Percentiles rank a stretch among this genome's conserved stretches.
These are phyloP conservation scores for Talinum fruticosum DNA, from an alignment of 148 eudicot genomes.

Conservation along the genomic window DNA sequence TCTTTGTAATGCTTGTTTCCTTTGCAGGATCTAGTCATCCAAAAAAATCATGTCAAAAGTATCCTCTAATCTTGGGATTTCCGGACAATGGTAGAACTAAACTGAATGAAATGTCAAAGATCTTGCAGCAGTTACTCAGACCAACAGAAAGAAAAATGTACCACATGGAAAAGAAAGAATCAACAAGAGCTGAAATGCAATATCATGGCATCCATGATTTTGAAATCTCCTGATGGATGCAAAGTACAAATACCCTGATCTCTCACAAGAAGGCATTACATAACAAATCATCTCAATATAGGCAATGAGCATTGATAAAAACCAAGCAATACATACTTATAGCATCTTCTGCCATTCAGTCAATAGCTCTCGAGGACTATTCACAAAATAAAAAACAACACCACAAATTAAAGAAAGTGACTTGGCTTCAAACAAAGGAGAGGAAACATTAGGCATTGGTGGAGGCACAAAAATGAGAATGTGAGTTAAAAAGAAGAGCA, in stretches of 20 bases:
- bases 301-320: background rate
- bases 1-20: slow-evolving; percentile 75
- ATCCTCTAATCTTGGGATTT: background rate
- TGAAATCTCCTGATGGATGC: background rate
- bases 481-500: background rate
- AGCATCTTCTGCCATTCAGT: background rate
- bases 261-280: background rate
- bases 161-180: background rate
- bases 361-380: background rate
- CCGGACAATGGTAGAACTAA: background rate
- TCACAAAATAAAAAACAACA: background rate
- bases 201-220: background rate
- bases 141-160: background rate
- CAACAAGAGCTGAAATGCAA: background rate
- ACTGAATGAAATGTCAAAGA: background rate
- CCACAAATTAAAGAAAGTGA: background rate
- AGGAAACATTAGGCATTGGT: background rate
- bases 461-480: background rate
- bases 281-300: background rate
- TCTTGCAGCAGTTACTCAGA: background rate
- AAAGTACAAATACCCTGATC: background rate
- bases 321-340: background rate
- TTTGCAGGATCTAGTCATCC: slow-evolving; percentile 59
- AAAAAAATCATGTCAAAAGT: slow-evolving; percentile 12
- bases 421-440: background rate